Base-by-base conservation (phyloP, 495 filamentous ascomycete genomes). In the Hyaloscypha variabilis region DNA sequence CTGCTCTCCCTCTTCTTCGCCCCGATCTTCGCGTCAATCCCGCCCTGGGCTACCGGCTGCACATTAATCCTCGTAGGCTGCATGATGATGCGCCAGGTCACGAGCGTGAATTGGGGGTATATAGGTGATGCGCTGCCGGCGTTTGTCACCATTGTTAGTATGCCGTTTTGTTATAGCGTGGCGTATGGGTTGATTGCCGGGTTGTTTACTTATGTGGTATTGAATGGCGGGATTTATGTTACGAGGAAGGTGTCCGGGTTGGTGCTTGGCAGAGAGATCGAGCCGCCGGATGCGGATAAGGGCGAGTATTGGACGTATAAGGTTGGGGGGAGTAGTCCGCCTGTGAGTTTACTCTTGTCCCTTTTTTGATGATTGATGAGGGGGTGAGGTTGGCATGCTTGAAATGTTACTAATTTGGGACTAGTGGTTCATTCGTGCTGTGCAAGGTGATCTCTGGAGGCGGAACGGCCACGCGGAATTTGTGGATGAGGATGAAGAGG, bases 161-260 rank as follows among this genome's bases (percentile, higher is more conserved):
- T 95, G 84, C 91, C 91, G 0, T 91, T 93, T 76, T 92, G 87
- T 53, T 92, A 91, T 75, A 90, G 87, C 57, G 89, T 92, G 62
- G 90, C 90, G 4, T 93, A 93, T 65, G 91, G 90, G 3, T 79
- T 93, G 29, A 91, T 94, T 63, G 90, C 89, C 2, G 91, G 91
- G 29, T 86, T 94, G 63, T 82, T 93, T 65, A 87, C 88, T 58
- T 94, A 94, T 67, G 82, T 86, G 31, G 70, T 78, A 26, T 79
- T 95, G 53, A 95, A 95, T 72, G 78, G 77, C 1, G 69, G 83
- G 61, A 85, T 88, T 19, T 92, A 84, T 82, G 36, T 85, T 29
- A 77, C 88, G 28, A 81, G 83, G 64, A 83, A 82, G 69, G 53
- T 81, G 14, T 87, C 84, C 3, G 76, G 82, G 0, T 19, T 46